Evolutionary conservation across 805 yeast species (phyloP).

Genomic region (Blastobotrys americana): DNA sequence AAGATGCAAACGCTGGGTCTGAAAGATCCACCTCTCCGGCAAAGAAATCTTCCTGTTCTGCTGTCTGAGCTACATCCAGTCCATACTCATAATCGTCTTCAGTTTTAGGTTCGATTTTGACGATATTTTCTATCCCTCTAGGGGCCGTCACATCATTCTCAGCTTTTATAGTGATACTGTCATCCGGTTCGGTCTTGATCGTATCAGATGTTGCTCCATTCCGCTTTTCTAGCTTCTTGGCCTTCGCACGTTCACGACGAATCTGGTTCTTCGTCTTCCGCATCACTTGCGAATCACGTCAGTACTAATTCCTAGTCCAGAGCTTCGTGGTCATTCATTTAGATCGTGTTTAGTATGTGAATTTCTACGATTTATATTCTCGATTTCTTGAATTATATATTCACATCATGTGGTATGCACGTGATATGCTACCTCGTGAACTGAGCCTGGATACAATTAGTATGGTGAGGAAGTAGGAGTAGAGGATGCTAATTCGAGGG

Average conservation of each 20-base stretch:
- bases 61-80: conserved; percentile 1
- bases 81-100: conserved; percentile 1
- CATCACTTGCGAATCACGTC: background rate
- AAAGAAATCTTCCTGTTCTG: conserved; percentile 7
- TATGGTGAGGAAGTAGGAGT: too few relatives aligned
- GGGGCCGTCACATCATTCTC: too few relatives aligned
- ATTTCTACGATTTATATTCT: too few relatives aligned
- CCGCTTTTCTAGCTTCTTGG: conserved; percentile 22
- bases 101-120: conserved; percentile 2
- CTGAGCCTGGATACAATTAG: too few relatives aligned
- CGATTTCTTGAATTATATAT: too few relatives aligned
- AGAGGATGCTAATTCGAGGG: too few relatives aligned
- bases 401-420: too few relatives aligned
- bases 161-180: background rate
- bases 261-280: conserved; percentile 33
- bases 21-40: conserved; percentile 22
- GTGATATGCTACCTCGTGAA: too few relatives aligned
- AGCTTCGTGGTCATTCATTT: too few relatives aligned
- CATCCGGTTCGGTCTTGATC: background rate
- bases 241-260: conserved; percentile 38
- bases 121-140: background rate
- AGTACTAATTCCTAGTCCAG: background rate
- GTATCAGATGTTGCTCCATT: background rate
- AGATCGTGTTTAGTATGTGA: too few relatives aligned
- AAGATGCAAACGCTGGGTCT: conserved; percentile 32